phyloP scores from a whole-genome alignment of 768 basidiomycete genomes.

The Leccinum rimulosum region DNA sequence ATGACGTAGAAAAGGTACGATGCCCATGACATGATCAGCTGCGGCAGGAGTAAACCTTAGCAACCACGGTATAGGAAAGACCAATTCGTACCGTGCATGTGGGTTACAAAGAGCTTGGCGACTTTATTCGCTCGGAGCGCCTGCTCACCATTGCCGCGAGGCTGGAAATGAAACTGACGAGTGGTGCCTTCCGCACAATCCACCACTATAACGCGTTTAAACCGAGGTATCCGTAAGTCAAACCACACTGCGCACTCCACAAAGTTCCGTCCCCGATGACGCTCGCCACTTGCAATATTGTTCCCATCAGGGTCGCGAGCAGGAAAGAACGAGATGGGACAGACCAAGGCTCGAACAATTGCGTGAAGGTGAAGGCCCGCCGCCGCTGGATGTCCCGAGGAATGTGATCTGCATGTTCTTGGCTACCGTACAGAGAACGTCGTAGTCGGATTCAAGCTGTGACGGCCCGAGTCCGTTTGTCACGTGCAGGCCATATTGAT shows the following conservation, averaged over 20 bases:
- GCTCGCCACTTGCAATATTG: slow-evolving; percentile 44
- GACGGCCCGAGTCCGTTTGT: background rate
- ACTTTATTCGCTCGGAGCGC: slow-evolving; percentile 46
- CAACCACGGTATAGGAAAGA: background rate
- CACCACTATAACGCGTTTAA: slow-evolving; percentile 50
- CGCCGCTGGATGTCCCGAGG: slow-evolving; percentile 74
- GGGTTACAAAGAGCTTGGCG: slow-evolving; percentile 76
- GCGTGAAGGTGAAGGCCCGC: slow-evolving; percentile 69
- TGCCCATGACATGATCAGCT: slow-evolving; percentile 77
- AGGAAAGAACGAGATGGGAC: background rate
- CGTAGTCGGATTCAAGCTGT: background rate
- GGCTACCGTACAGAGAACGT: slow-evolving; percentile 2
- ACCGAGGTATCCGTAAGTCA: background rate
- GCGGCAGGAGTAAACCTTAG: slow-evolving; percentile 3
- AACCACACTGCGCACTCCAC: slow-evolving; percentile 54
- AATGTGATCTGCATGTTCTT: slow-evolving; percentile 60
- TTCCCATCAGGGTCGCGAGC: background rate
- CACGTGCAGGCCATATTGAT: slow-evolving; percentile 17
- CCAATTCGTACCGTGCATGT: slow-evolving; percentile 66
- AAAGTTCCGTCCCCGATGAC: slow-evolving; percentile 51
- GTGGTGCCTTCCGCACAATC: slow-evolving; percentile 83
- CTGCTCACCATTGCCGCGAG: slow-evolving; percentile 30
- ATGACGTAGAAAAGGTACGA: slow-evolving; percentile 63
- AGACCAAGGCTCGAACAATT: slow-evolving; percentile 66
- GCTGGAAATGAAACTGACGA: slow-evolving; percentile 62